Conservation (phyloP, 805 yeast species). For the Diddensiella santjacobensis region DNA sequence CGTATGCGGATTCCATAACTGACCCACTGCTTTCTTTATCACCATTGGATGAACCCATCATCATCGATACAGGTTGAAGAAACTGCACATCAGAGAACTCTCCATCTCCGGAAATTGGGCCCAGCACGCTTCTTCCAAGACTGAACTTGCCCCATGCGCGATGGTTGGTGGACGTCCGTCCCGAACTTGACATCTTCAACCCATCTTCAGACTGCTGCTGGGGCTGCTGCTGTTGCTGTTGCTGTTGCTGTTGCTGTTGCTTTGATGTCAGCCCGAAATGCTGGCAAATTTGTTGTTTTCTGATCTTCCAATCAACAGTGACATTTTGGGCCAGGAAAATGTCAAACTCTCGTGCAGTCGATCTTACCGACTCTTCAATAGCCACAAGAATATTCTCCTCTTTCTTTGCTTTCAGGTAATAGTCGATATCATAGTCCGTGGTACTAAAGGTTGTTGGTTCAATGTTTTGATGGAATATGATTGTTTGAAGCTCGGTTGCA, state of each 20-base stretch:
- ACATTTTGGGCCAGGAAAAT: constrained; percentile 66
- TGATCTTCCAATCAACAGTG: constrained; percentile 77
- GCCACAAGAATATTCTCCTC: constrained; percentile 80
- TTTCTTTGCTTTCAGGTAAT: constrained; percentile 61
- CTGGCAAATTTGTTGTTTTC: constrained; percentile 69
- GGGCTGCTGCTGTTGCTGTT: background rate
- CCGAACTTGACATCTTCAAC: background rate
- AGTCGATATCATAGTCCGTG: constrained; percentile 36
- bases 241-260: background rate
- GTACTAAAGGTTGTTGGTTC: constrained; percentile 26
- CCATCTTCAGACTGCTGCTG: background rate
- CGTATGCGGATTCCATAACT: background rate
- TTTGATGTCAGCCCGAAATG: constrained; percentile 54
- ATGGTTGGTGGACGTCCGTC: background rate
- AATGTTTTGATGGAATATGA: constrained; percentile 33
- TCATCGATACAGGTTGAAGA: constrained; percentile 12
- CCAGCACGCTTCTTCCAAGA: constrained; percentile 35
- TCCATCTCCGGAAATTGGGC: constrained; percentile 30
- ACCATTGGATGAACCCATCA: background rate
- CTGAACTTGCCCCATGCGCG: constrained; percentile 33
- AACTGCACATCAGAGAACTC: constrained; percentile 31
- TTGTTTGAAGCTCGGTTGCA: constrained; percentile 47
- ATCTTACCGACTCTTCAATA: constrained; percentile 70
- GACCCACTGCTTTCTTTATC: background rate
- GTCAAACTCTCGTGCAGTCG: constrained; percentile 83